These are phyloP conservation scores for Moesziomyces sp. DNA, from an alignment of 1,284 basidiomycete genomes.

Conservation along the genomic window DNA sequence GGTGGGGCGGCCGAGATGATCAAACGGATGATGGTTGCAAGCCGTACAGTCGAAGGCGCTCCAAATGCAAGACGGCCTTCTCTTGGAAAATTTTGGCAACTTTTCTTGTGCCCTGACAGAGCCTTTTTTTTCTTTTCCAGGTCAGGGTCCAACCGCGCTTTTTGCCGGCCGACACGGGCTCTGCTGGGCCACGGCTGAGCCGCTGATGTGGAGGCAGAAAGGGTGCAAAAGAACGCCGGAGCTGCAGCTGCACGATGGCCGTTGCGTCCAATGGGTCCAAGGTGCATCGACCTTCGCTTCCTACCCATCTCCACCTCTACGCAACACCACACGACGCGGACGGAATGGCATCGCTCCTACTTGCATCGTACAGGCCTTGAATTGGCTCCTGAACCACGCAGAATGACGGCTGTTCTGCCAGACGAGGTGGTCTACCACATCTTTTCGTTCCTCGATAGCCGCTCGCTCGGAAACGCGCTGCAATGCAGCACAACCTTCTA, in stretches of 20 bases:
- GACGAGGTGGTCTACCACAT: conserved; percentile 40
- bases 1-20: neutral
- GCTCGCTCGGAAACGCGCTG: conserved; percentile 10
- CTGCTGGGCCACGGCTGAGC: neutral
- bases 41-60: no score
- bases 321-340: no score
- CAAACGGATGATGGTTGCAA: no score
- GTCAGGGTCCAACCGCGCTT: conserved; percentile 20
- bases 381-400: neutral
- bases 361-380: no score
- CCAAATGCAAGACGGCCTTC: no score
- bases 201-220: conserved; percentile 15
- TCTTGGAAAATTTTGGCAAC: conserved; percentile 11
- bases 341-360: no score
- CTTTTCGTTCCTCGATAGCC: conserved; percentile 32
- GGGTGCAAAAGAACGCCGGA: no score
- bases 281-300: no score
- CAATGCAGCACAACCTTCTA: conserved; percentile 31
- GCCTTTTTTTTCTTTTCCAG: neutral
- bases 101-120: neutral
- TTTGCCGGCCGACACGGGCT: conserved; percentile 26
- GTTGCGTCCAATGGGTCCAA: no score
- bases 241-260: no score
- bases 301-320: no score
- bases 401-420: conserved; percentile 24